Conservation (phyloP, 2,329 filamentous ascomycete genomes). For the Pseudocercospora macadamiae region DNA sequence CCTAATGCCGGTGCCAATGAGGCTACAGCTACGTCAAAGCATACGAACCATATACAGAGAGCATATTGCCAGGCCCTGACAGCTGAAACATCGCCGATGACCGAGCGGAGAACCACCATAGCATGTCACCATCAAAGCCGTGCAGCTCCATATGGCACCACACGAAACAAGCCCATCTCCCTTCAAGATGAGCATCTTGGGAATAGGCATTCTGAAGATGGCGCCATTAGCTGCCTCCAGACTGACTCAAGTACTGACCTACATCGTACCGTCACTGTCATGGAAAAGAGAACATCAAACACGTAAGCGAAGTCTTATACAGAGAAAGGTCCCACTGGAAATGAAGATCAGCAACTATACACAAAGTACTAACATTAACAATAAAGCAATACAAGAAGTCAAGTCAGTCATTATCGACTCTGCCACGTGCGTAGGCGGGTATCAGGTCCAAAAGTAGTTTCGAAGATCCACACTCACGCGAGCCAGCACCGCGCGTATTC, state of each 20-base stretch:
- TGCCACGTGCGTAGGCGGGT: not conserved
- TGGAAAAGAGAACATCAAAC: too few relatives aligned
- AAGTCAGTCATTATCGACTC: not conserved
- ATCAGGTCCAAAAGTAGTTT: not conserved
- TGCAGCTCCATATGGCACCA: not conserved
- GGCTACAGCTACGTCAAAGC: not conserved
- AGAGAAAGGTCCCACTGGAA: too few relatives aligned
- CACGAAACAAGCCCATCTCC: too few relatives aligned
- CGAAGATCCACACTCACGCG: too few relatives aligned
- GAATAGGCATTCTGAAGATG: too few relatives aligned
- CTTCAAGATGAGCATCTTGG: too few relatives aligned
- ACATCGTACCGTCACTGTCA: too few relatives aligned
- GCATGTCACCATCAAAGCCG: not conserved
- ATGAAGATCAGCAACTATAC: conserved; percentile 1
- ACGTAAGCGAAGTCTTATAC: too few relatives aligned
- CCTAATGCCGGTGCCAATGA: not conserved
- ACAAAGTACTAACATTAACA: not conserved
- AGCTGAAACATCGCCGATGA: not conserved
- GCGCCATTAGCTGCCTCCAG: too few relatives aligned
- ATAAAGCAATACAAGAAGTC: not conserved
- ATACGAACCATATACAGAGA: not conserved
- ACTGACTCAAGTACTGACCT: too few relatives aligned
- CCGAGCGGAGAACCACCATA: not conserved
- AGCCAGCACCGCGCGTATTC: too few relatives aligned
- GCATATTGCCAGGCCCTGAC: not conserved